phyloP scores from a whole-genome alignment of 345 rosid species.

The Gossypium mustelinum region DNA sequence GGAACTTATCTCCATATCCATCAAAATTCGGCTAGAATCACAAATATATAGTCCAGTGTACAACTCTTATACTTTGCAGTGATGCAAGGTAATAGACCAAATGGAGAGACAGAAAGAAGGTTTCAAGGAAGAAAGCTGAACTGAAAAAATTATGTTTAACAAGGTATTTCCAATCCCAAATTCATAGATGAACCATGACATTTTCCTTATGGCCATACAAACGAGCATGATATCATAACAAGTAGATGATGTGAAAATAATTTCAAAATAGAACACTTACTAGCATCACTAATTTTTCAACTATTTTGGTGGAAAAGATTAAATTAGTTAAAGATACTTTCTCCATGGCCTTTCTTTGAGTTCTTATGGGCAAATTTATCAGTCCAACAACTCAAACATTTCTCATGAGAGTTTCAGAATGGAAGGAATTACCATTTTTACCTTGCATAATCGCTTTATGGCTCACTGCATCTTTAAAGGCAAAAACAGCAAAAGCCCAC shows the following conservation, averaged over 20 bases:
- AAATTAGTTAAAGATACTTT: neutral
- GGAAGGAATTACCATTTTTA: neutral
- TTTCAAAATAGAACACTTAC: neutral
- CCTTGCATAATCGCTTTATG: neutral
- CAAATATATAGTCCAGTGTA: neutral
- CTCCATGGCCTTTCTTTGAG: neutral
- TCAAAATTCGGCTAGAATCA: neutral
- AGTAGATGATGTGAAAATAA: neutral
- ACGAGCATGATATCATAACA: neutral
- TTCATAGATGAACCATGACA: neutral
- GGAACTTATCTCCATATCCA: neutral
- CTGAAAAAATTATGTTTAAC: neutral
- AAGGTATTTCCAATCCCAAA: neutral
- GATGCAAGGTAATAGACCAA: no score
- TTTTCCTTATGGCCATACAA: neutral
- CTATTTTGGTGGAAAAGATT: neutral
- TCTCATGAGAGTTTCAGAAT: neutral
- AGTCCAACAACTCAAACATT: neutral
- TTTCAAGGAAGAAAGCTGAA: neutral
- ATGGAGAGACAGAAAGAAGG: neutral
- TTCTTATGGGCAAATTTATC: neutral
- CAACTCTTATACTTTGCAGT: neutral
- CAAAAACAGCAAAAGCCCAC: neutral
- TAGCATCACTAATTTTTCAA: neutral
- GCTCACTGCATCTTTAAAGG: neutral